A percentile compares a stretch with the other conserved stretches of the same genome.
These are phyloP conservation scores for Pythium brachiatum DNA, from an alignment of 352 stramenopile species.

Conservation along the genomic window DNA sequence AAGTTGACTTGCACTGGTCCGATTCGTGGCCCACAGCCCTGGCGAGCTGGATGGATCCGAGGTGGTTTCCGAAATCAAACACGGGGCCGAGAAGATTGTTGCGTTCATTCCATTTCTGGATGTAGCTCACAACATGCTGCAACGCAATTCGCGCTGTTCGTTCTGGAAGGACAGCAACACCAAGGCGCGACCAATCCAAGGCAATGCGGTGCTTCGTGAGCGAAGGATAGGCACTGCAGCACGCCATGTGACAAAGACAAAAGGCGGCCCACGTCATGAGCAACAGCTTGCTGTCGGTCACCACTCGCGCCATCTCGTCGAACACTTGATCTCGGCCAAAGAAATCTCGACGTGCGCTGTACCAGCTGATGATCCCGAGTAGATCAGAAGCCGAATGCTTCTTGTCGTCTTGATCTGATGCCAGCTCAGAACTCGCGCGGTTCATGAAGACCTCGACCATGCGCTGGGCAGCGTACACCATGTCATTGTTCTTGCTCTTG, in stretches of 20 bases:
- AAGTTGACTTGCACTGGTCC: not conserved
- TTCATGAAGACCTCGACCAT: slow-evolving; percentile 8
- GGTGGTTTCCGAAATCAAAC: slow-evolving; percentile 6
- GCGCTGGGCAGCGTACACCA: not conserved
- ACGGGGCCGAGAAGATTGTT: not conserved
- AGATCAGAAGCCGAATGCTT: not conserved
- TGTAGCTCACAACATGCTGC: not conserved
- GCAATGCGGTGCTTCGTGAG: slow-evolving; percentile 2
- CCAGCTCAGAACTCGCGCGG: not conserved
- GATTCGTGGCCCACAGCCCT: not conserved
- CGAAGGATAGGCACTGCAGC: not conserved
- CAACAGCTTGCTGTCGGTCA: slow-evolving; percentile 1
- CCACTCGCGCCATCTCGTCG: not conserved
- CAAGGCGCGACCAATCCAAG: slow-evolving; percentile 6
- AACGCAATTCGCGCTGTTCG: not conserved
- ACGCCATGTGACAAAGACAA: slow-evolving; percentile 3
- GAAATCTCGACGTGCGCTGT: not conserved
- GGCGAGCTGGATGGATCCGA: not conserved
- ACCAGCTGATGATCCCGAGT: slow-evolving; percentile 2
- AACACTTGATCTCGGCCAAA: not conserved
- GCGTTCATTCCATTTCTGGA: not conserved
- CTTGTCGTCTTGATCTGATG: not conserved
- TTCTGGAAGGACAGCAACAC: slow-evolving; percentile 5
- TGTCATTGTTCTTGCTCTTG: not conserved
- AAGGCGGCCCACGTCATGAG: slow-evolving; percentile 10